Evolutionary conservation across 257 asterid species (phyloP), one percentile per base, ranked within the genome.

Genomic region (Fraxinus quadrangulata): DNA sequence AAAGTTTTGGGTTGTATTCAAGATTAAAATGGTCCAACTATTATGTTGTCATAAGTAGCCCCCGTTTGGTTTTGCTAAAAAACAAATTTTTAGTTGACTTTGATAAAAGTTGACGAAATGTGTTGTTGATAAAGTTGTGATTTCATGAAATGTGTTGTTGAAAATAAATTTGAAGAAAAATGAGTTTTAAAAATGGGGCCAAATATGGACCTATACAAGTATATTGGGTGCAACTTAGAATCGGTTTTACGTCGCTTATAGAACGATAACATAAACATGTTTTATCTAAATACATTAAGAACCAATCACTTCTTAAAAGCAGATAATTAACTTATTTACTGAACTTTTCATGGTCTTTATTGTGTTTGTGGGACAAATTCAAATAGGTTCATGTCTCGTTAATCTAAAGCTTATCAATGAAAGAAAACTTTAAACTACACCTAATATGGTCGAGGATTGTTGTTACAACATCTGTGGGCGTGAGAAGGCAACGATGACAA

Each of bases 51-150:
- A 54, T 2, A 40, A 40, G 13, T 40, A 39, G 2, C 3, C 47
- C 13, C 14, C 2, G 3, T 40, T 40, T 40, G 3, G 3, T 40
- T 40, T 40, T 40, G 3, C 47, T 10, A 40, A 11, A 40, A 56
- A 19, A 9, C 4, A 31, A 0, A 31, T 31, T 31, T 31, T 31
- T 31, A 31, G 0, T 31, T 31, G 34, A 31, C 1, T 31, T 31
- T 31, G 34, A 31, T 31, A 31, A 31, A 31, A 31, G 34, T 31
- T 31, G 34, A 31, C 34, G 34, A 31, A 3, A 31, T 3, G 5
- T 3, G 0, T 31, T 5, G 34, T 3, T 3, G 1, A 26, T 0
- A 1, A 1, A 1, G 0, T 1, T 0, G 1, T 0, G 1, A 26
- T 26, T 26, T 26, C 34, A 31, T 3, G 5, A 3, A 31, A 31